Percentiles rank a stretch among this genome's conserved stretches.
These are phyloP conservation scores for Pyrrhoderma lamaoense DNA, from an alignment of 1,284 basidiomycete genomes.

Conservation along the genomic window DNA sequence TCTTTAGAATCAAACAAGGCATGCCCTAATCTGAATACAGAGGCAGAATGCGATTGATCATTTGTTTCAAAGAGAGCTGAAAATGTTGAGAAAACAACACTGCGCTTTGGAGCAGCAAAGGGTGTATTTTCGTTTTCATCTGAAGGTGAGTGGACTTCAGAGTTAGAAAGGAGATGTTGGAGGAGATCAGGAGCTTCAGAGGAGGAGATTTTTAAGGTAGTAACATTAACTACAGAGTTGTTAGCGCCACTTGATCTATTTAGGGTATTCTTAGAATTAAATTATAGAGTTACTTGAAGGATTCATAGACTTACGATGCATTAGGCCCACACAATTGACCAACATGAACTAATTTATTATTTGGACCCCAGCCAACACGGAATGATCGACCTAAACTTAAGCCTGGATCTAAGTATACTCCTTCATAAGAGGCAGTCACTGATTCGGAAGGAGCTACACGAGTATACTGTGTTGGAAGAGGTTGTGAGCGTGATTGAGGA, in stretches of 20 bases:
- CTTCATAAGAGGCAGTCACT: slow-evolving; percentile 56
- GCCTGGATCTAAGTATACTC: slow-evolving; percentile 71
- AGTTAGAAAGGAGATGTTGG: slow-evolving; percentile 71
- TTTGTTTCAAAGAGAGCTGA: slow-evolving; percentile 63
- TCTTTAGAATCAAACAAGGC: slow-evolving; percentile 85
- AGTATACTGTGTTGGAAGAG: slow-evolving; percentile 66
- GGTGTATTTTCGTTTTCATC: slow-evolving; percentile 51
- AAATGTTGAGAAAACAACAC: slow-evolving; percentile 78
- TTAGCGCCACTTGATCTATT: slow-evolving; percentile 47
- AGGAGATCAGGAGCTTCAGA: slow-evolving; percentile 45
- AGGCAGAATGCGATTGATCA: slow-evolving; percentile 72
- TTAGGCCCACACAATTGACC: slow-evolving; percentile 61
- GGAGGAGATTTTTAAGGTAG: slow-evolving; percentile 38
- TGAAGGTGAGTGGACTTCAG: slow-evolving; percentile 51
- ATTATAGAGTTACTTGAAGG: background rate
- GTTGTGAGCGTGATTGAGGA: slow-evolving; percentile 45
- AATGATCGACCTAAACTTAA: slow-evolving; percentile 84
- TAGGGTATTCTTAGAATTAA: slow-evolving; percentile 11
- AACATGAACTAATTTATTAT: slow-evolving; percentile 69
- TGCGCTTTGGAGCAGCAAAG: slow-evolving; percentile 43
- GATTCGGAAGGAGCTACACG: slow-evolving; percentile 61
- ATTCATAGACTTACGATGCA: slow-evolving; percentile 35
- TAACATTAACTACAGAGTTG: slow-evolving; percentile 46
- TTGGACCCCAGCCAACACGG: slow-evolving; percentile 85
- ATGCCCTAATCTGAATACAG: slow-evolving; percentile 81